Evolutionary conservation across 306 rosid genomes (phyloP).

Genomic region (Argentina anserina): DNA sequence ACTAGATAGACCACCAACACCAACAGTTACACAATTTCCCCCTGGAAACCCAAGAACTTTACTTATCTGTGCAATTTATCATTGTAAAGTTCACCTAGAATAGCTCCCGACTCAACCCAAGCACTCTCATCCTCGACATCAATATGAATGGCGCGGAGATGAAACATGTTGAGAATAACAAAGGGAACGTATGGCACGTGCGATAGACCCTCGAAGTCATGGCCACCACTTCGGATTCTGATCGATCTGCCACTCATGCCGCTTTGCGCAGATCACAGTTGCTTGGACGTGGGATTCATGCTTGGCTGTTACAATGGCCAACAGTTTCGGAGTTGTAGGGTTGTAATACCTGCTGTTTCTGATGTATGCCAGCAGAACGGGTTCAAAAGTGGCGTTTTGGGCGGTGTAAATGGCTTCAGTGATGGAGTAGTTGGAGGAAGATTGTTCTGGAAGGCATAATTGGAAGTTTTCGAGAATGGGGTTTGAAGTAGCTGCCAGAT

Average conservation of each 20-base stretch:
- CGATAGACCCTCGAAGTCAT: slow-evolving; percentile 32
- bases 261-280: slow-evolving; percentile 19
- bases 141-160: slow-evolving; percentile 21
- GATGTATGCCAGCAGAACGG: slow-evolving; percentile 30
- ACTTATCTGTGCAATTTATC: slow-evolving; percentile 22
- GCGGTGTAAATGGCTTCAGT: slow-evolving; percentile 33
- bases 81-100: slow-evolving; percentile 31
- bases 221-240: slow-evolving; percentile 40
- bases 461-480: slow-evolving; percentile 19
- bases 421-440: slow-evolving; percentile 10
- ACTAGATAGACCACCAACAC: slow-evolving; percentile 30
- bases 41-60: slow-evolving; percentile 24
- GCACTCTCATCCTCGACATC: slow-evolving; percentile 13
- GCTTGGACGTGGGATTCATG: slow-evolving; percentile 24
- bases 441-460: slow-evolving; percentile 36
- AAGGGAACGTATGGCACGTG: slow-evolving; percentile 23
- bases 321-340: slow-evolving; percentile 30
- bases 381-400: slow-evolving; percentile 33
- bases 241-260: slow-evolving; percentile 10
- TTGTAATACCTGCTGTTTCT: slow-evolving; percentile 36
- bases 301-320: slow-evolving; percentile 10
- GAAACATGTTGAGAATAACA: slow-evolving; percentile 31
- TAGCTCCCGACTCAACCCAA: slow-evolving; percentile 35
- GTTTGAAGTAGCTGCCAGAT: slow-evolving; percentile 20
- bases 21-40: slow-evolving; percentile 17